These are phyloP conservation scores for Lunularia cruciata DNA, from an alignment of 225 moss, liverwort and hornwort species.

Conservation along the genomic window DNA sequence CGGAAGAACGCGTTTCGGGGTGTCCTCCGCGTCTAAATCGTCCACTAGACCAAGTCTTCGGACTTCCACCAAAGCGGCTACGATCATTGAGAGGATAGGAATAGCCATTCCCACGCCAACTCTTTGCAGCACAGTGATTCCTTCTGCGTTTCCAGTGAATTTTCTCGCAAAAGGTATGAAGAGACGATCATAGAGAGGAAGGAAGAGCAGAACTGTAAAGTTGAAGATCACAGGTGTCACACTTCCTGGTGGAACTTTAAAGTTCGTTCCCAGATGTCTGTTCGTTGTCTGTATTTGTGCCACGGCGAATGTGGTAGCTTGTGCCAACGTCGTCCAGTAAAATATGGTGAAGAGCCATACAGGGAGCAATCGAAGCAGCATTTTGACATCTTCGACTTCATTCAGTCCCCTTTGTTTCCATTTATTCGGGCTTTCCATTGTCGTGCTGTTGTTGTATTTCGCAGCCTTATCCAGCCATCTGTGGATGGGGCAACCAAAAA, in stretches of 20 bases:
- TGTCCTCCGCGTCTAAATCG: neutral
- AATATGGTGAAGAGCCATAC: constrained; percentile 40
- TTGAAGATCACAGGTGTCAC: neutral
- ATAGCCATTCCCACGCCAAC: constrained; percentile 21
- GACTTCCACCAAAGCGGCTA: constrained; percentile 22
- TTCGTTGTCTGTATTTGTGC: constrained; percentile 20
- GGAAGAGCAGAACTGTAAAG: constrained; percentile 4
- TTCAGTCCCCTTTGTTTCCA: neutral
- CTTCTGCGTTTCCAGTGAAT: constrained; percentile 12
- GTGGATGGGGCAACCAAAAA: neutral
- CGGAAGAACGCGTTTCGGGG: neutral
- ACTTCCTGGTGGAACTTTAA: constrained; percentile 28
- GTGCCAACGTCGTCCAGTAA: constrained; percentile 17
- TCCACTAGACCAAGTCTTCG: neutral
- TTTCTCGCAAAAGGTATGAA: constrained; percentile 15
- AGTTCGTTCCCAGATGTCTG: constrained; percentile 21
- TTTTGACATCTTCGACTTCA: constrained; percentile 62
- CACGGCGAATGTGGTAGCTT: constrained; percentile 9
- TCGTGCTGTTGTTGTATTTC: neutral
- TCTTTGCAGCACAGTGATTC: constrained; percentile 21
- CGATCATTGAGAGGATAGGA: constrained; percentile 1
- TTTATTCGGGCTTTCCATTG: neutral
- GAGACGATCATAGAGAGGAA: constrained; percentile 28
- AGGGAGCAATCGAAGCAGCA: constrained; percentile 45
- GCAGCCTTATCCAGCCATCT: constrained; percentile 20